These are phyloP conservation scores for Tylopilus balloui DNA, from an alignment of 768 basidiomycete species.

Conservation along the genomic window DNA sequence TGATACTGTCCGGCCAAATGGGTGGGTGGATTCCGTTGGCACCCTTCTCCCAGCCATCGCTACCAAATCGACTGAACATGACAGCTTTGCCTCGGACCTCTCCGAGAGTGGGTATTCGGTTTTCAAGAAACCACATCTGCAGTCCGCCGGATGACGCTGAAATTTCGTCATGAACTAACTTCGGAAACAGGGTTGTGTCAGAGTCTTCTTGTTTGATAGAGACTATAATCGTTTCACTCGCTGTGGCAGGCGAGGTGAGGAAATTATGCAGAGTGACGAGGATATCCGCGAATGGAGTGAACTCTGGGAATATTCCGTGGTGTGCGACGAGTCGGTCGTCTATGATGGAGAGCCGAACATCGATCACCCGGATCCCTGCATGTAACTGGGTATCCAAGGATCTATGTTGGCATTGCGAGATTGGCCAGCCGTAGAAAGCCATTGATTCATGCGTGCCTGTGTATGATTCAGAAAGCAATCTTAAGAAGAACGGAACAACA, in stretches of 20 bases:
- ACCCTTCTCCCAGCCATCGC: slow-evolving; percentile 64
- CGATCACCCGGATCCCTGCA: slow-evolving; percentile 76
- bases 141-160: slow-evolving; percentile 42
- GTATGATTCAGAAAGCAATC: background rate
- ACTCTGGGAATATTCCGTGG: slow-evolving; percentile 74
- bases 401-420: slow-evolving; percentile 80
- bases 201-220: slow-evolving; percentile 88
- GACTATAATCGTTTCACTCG: slow-evolving; percentile 74
- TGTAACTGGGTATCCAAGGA: slow-evolving; percentile 63
- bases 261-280: slow-evolving; percentile 58
- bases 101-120: slow-evolving; percentile 73
- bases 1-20: slow-evolving; percentile 77
- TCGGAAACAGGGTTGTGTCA: slow-evolving; percentile 51
- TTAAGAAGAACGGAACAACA: slow-evolving; percentile 35
- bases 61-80: slow-evolving; percentile 76
- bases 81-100: slow-evolving; percentile 84
- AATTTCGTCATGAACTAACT: slow-evolving; percentile 63
- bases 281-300: slow-evolving; percentile 62
- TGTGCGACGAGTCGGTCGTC: slow-evolving; percentile 65
- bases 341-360: slow-evolving; percentile 72
- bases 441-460: slow-evolving; percentile 34
- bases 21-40: slow-evolving; percentile 86
- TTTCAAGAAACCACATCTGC: slow-evolving; percentile 78
- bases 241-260: slow-evolving; percentile 52
- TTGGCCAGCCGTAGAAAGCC: slow-evolving; percentile 81